phyloP scores from a whole-genome alignment of 2,329 filamentous ascomycete genomes.

The Lachnellula subtilissima region DNA sequence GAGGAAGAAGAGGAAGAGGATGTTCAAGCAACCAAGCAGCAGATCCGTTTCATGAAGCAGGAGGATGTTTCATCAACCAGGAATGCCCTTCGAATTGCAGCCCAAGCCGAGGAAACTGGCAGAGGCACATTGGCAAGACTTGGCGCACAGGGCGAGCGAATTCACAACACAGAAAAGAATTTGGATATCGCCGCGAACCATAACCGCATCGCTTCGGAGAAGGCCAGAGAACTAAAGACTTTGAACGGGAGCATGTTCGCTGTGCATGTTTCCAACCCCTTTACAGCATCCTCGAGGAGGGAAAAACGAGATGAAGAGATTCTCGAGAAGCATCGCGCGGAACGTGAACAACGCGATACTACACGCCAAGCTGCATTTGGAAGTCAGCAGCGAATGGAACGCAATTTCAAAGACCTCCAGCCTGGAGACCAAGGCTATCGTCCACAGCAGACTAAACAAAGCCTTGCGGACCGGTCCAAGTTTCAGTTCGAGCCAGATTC shows the following conservation, averaged over 20 bases:
- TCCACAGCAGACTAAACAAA: constrained; percentile 27
- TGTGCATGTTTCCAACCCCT: constrained; percentile 70
- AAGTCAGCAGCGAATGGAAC: constrained; percentile 50
- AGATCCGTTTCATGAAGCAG: constrained; percentile 72
- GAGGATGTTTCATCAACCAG: constrained; percentile 69
- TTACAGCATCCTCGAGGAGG: constrained; percentile 64
- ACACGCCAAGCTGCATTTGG: constrained; percentile 51
- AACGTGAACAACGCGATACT: constrained; percentile 61
- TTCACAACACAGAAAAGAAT: constrained; percentile 79
- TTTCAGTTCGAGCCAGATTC: constrained; percentile 66
- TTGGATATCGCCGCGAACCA: constrained; percentile 75
- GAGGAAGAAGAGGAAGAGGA: constrained; percentile 71
- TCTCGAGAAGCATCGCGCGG: constrained; percentile 62
- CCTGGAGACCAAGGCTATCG: constrained; percentile 30
- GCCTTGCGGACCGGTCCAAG: constrained; percentile 60
- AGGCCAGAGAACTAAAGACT: constrained; percentile 76
- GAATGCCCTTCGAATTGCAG: constrained; percentile 63
- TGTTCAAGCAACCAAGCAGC: constrained; percentile 64
- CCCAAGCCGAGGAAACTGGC: constrained; percentile 66
- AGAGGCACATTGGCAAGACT: constrained; percentile 68
- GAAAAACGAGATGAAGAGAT: constrained; percentile 62
- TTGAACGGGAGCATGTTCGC: constrained; percentile 91
- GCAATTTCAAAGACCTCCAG: constrained; percentile 41
- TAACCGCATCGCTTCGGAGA: constrained; percentile 71
- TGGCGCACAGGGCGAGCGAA: constrained; percentile 71